Conservation (phyloP, 2,329 filamentous ascomycete genomes). For the Plenodomus tracheiphilus region DNA sequence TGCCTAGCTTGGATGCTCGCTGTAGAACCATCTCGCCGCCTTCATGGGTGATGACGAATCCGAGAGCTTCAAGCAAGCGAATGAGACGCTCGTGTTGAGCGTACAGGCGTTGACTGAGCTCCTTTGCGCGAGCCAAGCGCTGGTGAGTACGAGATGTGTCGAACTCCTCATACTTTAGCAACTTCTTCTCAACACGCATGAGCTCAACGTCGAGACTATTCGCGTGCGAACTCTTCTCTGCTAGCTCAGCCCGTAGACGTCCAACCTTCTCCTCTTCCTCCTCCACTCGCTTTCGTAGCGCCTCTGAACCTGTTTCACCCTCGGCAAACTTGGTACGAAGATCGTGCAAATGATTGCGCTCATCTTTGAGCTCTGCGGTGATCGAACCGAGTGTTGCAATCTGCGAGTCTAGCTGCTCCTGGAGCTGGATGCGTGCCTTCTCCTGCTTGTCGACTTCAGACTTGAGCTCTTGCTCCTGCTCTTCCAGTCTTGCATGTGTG, state of each 20-base stretch:
- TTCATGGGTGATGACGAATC: slow-evolving; percentile 78
- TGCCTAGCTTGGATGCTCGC: slow-evolving; percentile 63
- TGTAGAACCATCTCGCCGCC: slow-evolving; percentile 75
- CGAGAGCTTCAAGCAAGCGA: slow-evolving; percentile 81
- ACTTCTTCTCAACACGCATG: slow-evolving; percentile 67
- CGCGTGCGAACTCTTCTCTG: slow-evolving; percentile 74
- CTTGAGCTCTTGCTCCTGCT: slow-evolving; percentile 44
- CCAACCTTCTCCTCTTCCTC: slow-evolving; percentile 75
- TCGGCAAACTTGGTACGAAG: slow-evolving; percentile 75
- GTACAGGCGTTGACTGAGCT: slow-evolving; percentile 82
- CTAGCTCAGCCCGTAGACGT: slow-evolving; percentile 69
- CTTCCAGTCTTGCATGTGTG: slow-evolving; percentile 44
- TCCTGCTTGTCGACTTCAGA: slow-evolving; percentile 45
- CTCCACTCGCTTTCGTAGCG: slow-evolving; percentile 71
- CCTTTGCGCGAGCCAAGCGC: slow-evolving; percentile 74
- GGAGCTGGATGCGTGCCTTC: slow-evolving; percentile 38
- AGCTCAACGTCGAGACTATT: slow-evolving; percentile 78
- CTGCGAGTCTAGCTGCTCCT: slow-evolving; percentile 52
- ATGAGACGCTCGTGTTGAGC: slow-evolving; percentile 82
- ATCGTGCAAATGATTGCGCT: slow-evolving; percentile 68
- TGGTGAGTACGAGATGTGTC: slow-evolving; percentile 63
- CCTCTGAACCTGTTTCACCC: slow-evolving; percentile 82
- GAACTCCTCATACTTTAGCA: slow-evolving; percentile 55
- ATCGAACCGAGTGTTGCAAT: slow-evolving; percentile 53
- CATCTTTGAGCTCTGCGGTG: slow-evolving; percentile 61